phyloP scores from a whole-genome alignment of 2,329 filamentous ascomycete genomes.

The Colletotrichum sp. region DNA sequence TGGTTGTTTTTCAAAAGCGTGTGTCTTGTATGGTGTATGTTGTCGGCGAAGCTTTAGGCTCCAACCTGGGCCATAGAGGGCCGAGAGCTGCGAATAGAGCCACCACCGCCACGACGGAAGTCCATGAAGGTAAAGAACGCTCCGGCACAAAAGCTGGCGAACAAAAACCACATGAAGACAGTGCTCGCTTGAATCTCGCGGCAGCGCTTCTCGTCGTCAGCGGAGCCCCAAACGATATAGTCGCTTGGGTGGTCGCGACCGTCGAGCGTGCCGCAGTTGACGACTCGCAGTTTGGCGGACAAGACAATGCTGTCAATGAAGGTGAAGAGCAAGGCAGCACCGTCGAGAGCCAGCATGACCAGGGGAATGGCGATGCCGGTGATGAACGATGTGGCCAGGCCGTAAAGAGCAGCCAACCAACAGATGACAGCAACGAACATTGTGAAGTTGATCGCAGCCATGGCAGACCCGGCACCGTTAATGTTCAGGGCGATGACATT shows the following conservation, averaged over 20 bases:
- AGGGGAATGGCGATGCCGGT: slow-evolving; percentile 57
- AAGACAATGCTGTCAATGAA: slow-evolving; percentile 75
- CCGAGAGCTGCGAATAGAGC: slow-evolving; percentile 46
- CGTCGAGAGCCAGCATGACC: slow-evolving; percentile 61
- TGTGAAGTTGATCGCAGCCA: slow-evolving; percentile 63
- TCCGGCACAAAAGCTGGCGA: slow-evolving; percentile 63
- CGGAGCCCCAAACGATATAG: slow-evolving; percentile 68
- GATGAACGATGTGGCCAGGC: slow-evolving; percentile 61
- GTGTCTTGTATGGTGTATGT: neutral
- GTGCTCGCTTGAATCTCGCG: slow-evolving; percentile 76
- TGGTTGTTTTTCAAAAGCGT: neutral
- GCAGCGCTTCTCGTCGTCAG: slow-evolving; percentile 68
- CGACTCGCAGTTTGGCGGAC: slow-evolving; percentile 70
- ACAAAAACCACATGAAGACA: slow-evolving; percentile 83
- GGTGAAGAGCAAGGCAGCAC: slow-evolving; percentile 67
- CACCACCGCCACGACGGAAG: slow-evolving; percentile 53
- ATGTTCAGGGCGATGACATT: slow-evolving; percentile 61
- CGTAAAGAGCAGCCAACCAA: slow-evolving; percentile 70
- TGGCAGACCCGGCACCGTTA: slow-evolving; percentile 45
- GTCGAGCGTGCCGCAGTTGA: slow-evolving; percentile 63
- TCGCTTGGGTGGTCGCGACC: slow-evolving; percentile 38
- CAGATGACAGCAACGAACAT: slow-evolving; percentile 74
- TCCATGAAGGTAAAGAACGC: slow-evolving; percentile 61
- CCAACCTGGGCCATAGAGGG: slow-evolving; percentile 65
- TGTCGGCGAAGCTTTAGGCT: slow-evolving; percentile 37